Evolutionary conservation across 352 stramenopile species (phyloP), one percentile per base, ranked within the genome.

Genomic region (Globisporangium heterothallicum): DNA sequence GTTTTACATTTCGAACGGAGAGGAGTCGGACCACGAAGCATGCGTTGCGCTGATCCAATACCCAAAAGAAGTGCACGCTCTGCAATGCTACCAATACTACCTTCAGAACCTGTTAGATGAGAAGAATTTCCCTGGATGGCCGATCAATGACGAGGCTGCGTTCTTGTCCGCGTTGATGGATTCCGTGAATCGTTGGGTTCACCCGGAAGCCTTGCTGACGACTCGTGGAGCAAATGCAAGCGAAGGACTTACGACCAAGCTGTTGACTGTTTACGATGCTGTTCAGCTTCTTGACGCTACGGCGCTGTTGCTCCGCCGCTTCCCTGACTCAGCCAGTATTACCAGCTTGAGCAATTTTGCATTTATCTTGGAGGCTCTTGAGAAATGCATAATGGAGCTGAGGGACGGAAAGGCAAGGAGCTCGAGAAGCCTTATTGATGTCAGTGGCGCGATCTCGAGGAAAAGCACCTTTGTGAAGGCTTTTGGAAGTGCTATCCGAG

Each of bases 51-150:
- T 92, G 16, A 92, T 94, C 21, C 61, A 88, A 53, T 94, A 94
- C 45, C 84, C 84, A 30, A 71, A 79, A 27, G 76, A 94, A 71
- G 84, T 92, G 4, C 83, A 94, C 43, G 79, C 78, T 21, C 64
- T 94, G 9, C 84, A 94, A 58, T 90, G 79, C 58, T 91, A 94
- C 43, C 81, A 92, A 58, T 94, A 94, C 57, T 94, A 94, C 21
- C 52, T 94, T 19, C 78, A 92, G 61, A 94, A 94, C 49, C 58
- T 94, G 21, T 54, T 94, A 21, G 81, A 94, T 45, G 84, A 93
- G 45, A 79, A 88, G 47, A 71, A 78, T 34, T 94, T 91, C 53
- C 84, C 84, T n/a, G 80, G 80, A n/a, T 94, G 84, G 84, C 78
- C 81, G 42, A 92, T 94, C 36, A 92, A 92, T 56, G 78, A 92